Evolutionary conservation across 495 filamentous ascomycete genomes (phyloP).

Genomic region (Rhypophila decipiens): DNA sequence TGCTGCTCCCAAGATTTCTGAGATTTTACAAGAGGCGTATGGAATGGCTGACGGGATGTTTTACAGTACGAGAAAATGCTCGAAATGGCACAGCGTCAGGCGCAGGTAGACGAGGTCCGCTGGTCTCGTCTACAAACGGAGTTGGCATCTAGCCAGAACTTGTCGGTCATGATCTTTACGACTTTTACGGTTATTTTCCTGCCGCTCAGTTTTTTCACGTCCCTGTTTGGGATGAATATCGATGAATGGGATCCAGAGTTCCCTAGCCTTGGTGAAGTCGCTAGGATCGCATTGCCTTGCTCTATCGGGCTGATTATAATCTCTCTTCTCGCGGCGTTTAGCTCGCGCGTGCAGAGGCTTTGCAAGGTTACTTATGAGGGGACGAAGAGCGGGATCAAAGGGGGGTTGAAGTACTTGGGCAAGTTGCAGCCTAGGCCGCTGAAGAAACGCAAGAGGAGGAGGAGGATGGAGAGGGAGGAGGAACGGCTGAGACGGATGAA

Average conservation of each 20-base stretch:
- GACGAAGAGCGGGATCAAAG: constrained; percentile 6
- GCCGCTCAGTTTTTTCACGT: constrained; percentile 61
- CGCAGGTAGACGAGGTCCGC: constrained; percentile 61
- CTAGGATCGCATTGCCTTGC: constrained; percentile 34
- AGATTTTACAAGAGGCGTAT: too few relatives aligned
- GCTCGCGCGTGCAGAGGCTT: constrained; percentile 26
- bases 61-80: constrained; percentile 59
- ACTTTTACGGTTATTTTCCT: constrained; percentile 64
- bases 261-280: constrained; percentile 28
- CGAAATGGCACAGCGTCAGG: constrained; percentile 63
- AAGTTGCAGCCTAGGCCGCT: constrained; percentile 26
- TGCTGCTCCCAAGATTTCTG: not conserved
- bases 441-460: constrained; percentile 16
- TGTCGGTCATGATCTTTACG: constrained; percentile 64
- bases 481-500: constrained; percentile 13
- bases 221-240: constrained; percentile 60
- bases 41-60: not conserved
- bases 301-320: constrained; percentile 31
- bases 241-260: constrained; percentile 54
- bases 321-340: constrained; percentile 37
- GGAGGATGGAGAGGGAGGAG: constrained; percentile 16
- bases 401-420: constrained; percentile 10
- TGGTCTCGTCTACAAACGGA: constrained; percentile 58
- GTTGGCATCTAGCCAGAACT: constrained; percentile 55
- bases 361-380: constrained; percentile 23